Conservation (phyloP, 2,329 filamentous ascomycete species). For the Alternaria ethzedia region DNA sequence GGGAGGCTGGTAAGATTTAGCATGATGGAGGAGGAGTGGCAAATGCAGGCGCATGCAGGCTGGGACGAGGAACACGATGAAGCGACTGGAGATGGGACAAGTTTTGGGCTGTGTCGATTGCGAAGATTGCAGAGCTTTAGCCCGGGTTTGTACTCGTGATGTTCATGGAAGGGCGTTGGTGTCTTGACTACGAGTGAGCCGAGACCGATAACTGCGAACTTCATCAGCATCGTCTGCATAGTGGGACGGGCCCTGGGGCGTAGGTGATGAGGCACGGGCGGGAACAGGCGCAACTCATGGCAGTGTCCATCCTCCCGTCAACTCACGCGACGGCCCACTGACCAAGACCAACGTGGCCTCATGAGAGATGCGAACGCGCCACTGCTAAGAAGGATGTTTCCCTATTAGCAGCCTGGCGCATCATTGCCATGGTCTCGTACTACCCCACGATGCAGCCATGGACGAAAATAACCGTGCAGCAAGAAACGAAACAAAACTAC, state of each 20-base stretch:
- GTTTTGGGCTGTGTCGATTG: neutral
- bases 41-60: neutral
- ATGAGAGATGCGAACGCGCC: slow-evolving; percentile 10
- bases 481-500: slow-evolving; percentile 32
- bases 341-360: slow-evolving; percentile 22
- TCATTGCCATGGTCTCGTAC: slow-evolving; percentile 3
- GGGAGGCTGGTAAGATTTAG: neutral
- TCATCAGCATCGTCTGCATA: slow-evolving; percentile 1
- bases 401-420: neutral
- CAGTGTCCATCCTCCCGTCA: neutral
- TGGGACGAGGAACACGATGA: neutral
- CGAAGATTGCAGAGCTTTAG: neutral
- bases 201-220: slow-evolving; percentile 6
- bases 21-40: neutral
- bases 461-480: slow-evolving; percentile 39
- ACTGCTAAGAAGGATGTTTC: neutral
- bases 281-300: neutral
- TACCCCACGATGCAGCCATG: slow-evolving; percentile 25
- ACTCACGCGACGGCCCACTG: slow-evolving; percentile 13
- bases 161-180: neutral
- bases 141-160: neutral
- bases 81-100: neutral
- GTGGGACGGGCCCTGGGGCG: slow-evolving; percentile 9
- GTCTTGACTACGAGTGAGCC: neutral
- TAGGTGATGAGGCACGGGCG: slow-evolving; percentile 1